A percentile compares a stretch with the other conserved stretches of the same genome.
Conservation (phyloP, 208 protist species). For the Lotmaria passim region DNA sequence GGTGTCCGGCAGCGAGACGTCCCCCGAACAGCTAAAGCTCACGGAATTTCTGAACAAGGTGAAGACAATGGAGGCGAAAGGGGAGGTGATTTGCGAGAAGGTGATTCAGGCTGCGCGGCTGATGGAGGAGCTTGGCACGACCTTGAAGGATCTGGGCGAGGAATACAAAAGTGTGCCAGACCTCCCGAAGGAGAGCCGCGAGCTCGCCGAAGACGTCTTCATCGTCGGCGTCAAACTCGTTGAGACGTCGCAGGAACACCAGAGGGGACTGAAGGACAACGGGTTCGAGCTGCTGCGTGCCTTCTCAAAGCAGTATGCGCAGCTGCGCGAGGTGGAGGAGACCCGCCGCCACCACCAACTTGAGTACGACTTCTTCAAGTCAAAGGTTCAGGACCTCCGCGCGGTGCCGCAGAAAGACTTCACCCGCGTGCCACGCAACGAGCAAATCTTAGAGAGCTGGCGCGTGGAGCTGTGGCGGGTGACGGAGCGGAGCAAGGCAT, state of each 20-base stretch:
- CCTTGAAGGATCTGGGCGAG: conserved; percentile 75
- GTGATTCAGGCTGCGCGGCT: conserved; percentile 59
- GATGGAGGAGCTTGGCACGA: conserved; percentile 71
- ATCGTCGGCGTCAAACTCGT: conserved; percentile 60
- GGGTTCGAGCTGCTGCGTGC: conserved; percentile 60
- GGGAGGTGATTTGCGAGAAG: conserved; percentile 55
- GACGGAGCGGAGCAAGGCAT: conserved; percentile 63
- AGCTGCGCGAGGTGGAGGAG: conserved; percentile 61
- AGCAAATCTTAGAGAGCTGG: conserved; percentile 76
- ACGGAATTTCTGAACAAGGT: conserved; percentile 56
- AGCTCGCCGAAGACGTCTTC: conserved; percentile 59
- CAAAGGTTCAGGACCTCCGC: conserved; percentile 73
- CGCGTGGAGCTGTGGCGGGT: conserved; percentile 76
- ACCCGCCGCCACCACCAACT: conserved; percentile 62
- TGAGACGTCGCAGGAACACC: conserved; percentile 56
- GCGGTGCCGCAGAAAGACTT: conserved; percentile 55
- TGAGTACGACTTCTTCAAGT: conserved; percentile 83
- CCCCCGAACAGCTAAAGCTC: conserved; percentile 44
- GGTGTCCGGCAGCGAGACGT: conserved; percentile 43
- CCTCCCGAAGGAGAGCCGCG: conserved; percentile 50
- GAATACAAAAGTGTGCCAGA: conserved; percentile 71
- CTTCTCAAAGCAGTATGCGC: conserved; percentile 50
- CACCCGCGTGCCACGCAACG: conserved; percentile 77
- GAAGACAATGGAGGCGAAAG: conserved; percentile 44
- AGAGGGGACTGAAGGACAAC: conserved; percentile 63